Evolutionary conservation across 768 basidiomycete genomes (phyloP).

Genomic region (Strobilomyces echinocephalus): DNA sequence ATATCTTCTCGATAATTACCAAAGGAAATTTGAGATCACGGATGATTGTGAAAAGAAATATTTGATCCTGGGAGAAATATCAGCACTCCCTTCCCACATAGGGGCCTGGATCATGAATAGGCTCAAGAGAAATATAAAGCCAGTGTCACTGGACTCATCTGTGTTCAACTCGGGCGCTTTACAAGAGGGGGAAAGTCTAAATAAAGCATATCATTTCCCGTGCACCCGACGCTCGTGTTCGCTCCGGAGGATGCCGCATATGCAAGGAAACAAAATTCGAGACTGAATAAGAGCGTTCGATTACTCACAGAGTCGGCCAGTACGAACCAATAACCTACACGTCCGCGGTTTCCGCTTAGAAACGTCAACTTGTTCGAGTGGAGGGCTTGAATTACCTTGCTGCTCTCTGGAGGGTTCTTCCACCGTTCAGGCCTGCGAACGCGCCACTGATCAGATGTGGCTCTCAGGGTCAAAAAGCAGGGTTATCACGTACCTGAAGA

Average conservation of each 20-base stretch:
- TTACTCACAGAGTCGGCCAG: constrained; percentile 54
- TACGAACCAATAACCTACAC: constrained; percentile 61
- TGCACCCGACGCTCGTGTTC: neutral
- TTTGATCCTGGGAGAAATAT: constrained; percentile 46
- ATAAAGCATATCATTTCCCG: constrained; percentile 18
- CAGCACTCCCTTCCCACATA: constrained; percentile 6
- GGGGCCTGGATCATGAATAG: constrained; percentile 1
- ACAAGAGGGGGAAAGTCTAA: constrained; percentile 17
- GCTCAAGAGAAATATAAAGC: neutral
- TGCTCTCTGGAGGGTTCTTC: constrained; percentile 36
- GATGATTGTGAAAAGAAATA: constrained; percentile 54
- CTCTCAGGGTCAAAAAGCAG: constrained; percentile 21
- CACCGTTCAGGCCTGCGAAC: constrained; percentile 49
- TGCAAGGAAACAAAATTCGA: constrained; percentile 9
- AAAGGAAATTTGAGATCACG: constrained; percentile 52
- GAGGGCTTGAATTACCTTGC: constrained; percentile 44
- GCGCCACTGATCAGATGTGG: constrained; percentile 20
- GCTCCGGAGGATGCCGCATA: constrained; percentile 2
- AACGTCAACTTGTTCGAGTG: constrained; percentile 54
- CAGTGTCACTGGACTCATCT: neutral
- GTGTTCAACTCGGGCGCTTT: neutral
- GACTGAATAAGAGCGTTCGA: neutral
- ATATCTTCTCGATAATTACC: constrained; percentile 56
- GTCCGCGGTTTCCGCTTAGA: constrained; percentile 54
- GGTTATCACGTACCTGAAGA: constrained; percentile 45